These are phyloP conservation scores for Collybia mongolica DNA, from an alignment of 768 basidiomycete species.

Conservation along the genomic window DNA sequence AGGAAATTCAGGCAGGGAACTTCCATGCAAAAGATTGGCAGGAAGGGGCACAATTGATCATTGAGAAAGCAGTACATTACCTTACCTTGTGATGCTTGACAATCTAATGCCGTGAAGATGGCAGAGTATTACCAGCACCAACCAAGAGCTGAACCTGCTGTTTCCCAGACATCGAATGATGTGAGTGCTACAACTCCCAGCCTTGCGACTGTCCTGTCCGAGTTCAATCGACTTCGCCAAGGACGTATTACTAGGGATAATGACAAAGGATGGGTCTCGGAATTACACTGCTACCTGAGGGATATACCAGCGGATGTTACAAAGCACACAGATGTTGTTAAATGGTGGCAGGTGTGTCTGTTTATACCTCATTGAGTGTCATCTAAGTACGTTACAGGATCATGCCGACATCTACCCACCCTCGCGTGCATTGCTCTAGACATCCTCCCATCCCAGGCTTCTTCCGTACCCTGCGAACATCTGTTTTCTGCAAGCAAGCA, in stretches of 20 bases:
- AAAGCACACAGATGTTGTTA: not conserved
- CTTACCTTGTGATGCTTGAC: not conserved
- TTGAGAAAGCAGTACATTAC: too few species aligned
- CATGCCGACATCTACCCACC: not conserved
- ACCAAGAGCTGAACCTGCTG: too few species aligned
- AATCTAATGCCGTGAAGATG: not conserved
- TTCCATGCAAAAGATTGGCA: too few species aligned
- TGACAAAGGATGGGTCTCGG: not conserved
- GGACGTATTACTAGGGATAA: not conserved
- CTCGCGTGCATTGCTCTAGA: not conserved
- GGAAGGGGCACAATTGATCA: too few species aligned
- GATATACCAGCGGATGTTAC: not conserved
- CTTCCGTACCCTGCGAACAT: too few species aligned
- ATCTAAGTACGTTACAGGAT: not conserved
- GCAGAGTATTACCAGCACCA: too few species aligned
- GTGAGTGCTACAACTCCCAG: too few species aligned
- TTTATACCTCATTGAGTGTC: not conserved
- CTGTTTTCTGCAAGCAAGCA: slow-evolving; percentile 2
- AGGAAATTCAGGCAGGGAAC: too few species aligned
- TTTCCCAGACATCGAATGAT: too few species aligned
- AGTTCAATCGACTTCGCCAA: not conserved
- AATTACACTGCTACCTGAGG: not conserved
- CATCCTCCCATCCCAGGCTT: not conserved
- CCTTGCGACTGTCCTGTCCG: too few species aligned
- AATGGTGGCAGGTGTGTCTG: slow-evolving; percentile 1